Evolutionary conservation across 2,329 filamentous ascomycete species (phyloP).

Genomic region (Fusarium humuli): DNA sequence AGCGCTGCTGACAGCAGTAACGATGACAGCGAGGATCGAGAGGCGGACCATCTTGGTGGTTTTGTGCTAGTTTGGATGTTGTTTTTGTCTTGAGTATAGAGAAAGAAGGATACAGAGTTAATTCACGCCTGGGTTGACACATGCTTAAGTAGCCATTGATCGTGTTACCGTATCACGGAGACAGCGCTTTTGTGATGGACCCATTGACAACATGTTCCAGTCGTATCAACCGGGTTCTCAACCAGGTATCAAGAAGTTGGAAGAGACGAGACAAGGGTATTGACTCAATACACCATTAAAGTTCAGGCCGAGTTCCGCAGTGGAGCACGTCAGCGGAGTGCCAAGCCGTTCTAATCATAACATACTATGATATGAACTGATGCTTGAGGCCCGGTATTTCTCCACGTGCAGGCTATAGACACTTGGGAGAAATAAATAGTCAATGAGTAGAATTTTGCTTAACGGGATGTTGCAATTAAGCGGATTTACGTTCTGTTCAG

Average conservation of each 20-base stretch:
- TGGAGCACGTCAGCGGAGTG: not conserved
- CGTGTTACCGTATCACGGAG: rapidly evolving
- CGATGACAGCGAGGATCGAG: not conserved
- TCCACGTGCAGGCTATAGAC: not conserved
- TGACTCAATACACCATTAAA: not conserved
- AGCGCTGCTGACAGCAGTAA: not conserved
- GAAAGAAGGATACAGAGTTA: not conserved
- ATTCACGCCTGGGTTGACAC: not conserved
- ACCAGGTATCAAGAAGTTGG: not conserved
- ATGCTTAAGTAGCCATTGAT: not conserved
- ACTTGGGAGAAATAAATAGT: not conserved
- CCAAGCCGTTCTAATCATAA: not conserved
- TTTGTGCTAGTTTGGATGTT: not conserved
- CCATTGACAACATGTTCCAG: not conserved
- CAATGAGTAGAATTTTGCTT: rapidly evolving
- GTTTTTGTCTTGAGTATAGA: not conserved
- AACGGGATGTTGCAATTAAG: too few species aligned
- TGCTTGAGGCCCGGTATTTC: not conserved
- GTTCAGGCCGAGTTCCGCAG: not conserved
- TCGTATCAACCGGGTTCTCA: not conserved
- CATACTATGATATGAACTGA: not conserved
- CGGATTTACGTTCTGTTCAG: rapidly evolving
- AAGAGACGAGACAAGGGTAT: not conserved
- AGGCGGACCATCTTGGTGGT: not conserved
- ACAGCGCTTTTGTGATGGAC: not conserved